Evolutionary conservation across 331 rosid genomes (phyloP).

Genomic region (Arachis monticola): DNA sequence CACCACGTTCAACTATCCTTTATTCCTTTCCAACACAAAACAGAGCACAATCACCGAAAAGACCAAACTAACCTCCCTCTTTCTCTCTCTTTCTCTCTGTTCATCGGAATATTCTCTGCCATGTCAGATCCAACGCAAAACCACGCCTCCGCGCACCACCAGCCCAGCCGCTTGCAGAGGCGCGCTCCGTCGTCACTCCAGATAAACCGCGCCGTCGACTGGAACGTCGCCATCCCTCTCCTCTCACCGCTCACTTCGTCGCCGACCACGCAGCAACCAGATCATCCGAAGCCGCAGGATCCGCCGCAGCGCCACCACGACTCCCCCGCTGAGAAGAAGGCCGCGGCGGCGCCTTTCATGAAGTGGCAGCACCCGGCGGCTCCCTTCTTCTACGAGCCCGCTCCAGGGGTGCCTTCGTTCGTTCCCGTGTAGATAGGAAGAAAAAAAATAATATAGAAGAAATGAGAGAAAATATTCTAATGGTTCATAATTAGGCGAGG

Average conservation of each 20-base stretch:
- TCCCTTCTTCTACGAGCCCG: slow-evolving; percentile 75
- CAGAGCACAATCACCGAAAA: neutral
- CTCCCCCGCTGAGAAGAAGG: slow-evolving; percentile 42
- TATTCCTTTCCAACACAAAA: neutral
- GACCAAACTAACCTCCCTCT: neutral
- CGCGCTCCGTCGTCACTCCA: slow-evolving; percentile 86
- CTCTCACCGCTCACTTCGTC: slow-evolving; percentile 77
- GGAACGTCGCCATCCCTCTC: slow-evolving; percentile 97
- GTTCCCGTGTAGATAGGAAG: slow-evolving; percentile 52
- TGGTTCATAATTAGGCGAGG: slow-evolving; percentile 4
- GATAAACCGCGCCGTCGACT: slow-evolving; percentile 63
- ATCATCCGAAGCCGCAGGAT: slow-evolving; percentile 36
- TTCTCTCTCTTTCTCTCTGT: neutral
- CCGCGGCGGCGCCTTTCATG: slow-evolving; percentile 49
- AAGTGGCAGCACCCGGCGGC: slow-evolving; percentile 99
- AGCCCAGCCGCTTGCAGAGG: slow-evolving; percentile 75
- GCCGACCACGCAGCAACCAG: slow-evolving; percentile 46
- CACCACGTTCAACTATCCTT: neutral
- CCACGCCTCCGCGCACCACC: slow-evolving; percentile 38
- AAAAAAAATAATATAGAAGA: neutral
- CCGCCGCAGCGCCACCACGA: slow-evolving; percentile 37
- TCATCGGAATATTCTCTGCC: neutral
- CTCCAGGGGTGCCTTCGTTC: slow-evolving; percentile 63
- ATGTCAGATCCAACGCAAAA: slow-evolving; percentile 65
- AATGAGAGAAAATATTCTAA: slow-evolving; percentile 7